Evolutionary conservation across 345 rosid genomes (phyloP).

Genomic region (Pistacia integerrima): DNA sequence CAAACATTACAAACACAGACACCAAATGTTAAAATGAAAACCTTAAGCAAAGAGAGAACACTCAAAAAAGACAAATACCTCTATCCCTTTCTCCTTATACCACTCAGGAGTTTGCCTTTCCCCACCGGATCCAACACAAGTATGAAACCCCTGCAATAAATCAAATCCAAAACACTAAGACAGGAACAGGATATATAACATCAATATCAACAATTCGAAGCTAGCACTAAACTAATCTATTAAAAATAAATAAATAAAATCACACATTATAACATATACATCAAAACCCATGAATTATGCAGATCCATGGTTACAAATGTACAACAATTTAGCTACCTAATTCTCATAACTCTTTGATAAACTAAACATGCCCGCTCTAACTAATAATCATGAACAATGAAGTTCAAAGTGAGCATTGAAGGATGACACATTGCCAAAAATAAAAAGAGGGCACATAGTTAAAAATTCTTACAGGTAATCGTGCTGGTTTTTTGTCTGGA

Average conservation of each 20-base stretch:
- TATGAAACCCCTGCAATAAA: slow-evolving; percentile 78
- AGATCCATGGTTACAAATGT: not conserved
- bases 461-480: slow-evolving; percentile 70
- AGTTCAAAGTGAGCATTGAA: not conserved
- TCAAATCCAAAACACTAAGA: slow-evolving; percentile 16
- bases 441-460: not conserved
- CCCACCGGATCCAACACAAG: slow-evolving; percentile 97
- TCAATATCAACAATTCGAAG: not conserved
- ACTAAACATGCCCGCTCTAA: slow-evolving; percentile 3
- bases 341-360: not conserved
- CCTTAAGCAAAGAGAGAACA: slow-evolving; percentile 9
- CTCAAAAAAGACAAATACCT: slow-evolving; percentile 44
- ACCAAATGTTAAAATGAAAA: not conserved
- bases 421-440: not conserved
- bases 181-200: slow-evolving; percentile 8
- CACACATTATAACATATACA: not conserved
- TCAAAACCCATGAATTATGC: not conserved
- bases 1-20: not conserved
- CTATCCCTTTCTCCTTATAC: slow-evolving; percentile 97
- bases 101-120: slow-evolving; percentile 94
- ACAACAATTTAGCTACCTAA: not conserved
- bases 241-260: not conserved
- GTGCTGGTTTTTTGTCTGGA: slow-evolving; percentile 85
- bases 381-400: not conserved
- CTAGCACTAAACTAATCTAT: not conserved